Evolutionary conservation across 192 early-diverging fungal species (phyloP).

Genomic region (Podila verticillata): DNA sequence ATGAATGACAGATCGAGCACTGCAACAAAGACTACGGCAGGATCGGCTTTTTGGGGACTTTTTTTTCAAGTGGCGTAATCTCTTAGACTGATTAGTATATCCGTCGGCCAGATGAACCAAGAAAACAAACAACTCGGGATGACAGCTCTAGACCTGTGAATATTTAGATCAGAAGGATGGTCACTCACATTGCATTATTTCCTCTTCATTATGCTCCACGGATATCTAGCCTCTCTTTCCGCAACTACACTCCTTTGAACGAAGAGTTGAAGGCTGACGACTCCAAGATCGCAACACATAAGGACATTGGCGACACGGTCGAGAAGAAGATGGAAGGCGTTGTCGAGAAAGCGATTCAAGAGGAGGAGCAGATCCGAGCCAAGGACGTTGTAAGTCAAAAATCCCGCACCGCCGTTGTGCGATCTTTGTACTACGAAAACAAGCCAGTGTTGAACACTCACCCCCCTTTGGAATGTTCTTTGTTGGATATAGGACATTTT

Average conservation of each 20-base stretch:
- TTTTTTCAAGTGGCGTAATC: too few species aligned
- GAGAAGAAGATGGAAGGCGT: conserved; percentile 64
- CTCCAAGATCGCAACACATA: conserved; percentile 56
- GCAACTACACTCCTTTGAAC: conserved; percentile 65
- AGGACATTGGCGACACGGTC: conserved; percentile 60
- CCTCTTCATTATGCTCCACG: not conserved
- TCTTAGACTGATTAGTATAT: too few species aligned
- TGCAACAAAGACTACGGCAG: too few species aligned
- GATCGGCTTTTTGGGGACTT: too few species aligned
- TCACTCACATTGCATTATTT: not conserved
- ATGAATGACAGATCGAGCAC: too few species aligned
- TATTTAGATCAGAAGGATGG: too few species aligned
- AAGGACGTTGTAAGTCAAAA: conserved; percentile 71
- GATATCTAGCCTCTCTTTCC: conserved; percentile 51
- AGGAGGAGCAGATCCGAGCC: conserved; percentile 63
- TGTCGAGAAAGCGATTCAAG: conserved; percentile 58
- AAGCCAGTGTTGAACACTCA: conserved; percentile 7
- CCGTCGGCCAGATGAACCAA: too few species aligned
- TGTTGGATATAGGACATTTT: conserved; percentile 70
- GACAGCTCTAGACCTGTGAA: too few species aligned
- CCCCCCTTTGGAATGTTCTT: conserved; percentile 11
- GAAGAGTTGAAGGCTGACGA: conserved; percentile 55
- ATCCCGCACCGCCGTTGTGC: too few species aligned
- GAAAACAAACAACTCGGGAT: too few species aligned
- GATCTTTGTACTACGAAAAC: not conserved